Percentiles rank a stretch among this genome's conserved stretches.
Evolutionary conservation across 345 rosid genomes (phyloP).

Genomic region (Limnanthes douglasii): DNA sequence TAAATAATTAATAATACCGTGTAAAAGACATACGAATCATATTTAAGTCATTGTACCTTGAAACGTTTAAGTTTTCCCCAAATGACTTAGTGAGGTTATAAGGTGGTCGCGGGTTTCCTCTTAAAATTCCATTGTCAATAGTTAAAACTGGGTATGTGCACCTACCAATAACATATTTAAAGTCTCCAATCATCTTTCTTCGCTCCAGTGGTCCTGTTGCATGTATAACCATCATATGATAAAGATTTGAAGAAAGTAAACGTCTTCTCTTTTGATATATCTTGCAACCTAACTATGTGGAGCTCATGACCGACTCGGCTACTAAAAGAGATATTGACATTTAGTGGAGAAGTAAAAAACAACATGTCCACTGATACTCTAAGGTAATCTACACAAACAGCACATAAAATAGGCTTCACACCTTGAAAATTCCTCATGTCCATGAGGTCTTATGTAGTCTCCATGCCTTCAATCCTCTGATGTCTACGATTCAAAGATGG

Average conservation of each 20-base stretch:
- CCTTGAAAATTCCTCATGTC: constrained; percentile 95
- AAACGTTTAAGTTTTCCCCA: constrained; percentile 47
- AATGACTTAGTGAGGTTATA: constrained; percentile 70
- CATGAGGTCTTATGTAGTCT: constrained; percentile 79
- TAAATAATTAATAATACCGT: too few species aligned
- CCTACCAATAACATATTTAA: constrained; percentile 72
- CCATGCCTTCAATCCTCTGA: constrained; percentile 71
- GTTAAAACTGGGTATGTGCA: constrained; percentile 59
- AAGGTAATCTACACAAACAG: constrained; percentile 1
- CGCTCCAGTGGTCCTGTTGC: constrained; percentile 61
- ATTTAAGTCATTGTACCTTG: constrained; percentile 39
- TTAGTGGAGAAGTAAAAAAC: background rate
- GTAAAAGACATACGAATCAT: too few species aligned
- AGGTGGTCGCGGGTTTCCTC: constrained; percentile 74
- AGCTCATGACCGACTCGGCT: constrained; percentile 67
- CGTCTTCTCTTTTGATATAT: constrained; percentile 57
- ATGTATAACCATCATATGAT: constrained; percentile 84
- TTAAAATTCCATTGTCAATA: constrained; percentile 71
- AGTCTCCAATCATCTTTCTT: constrained; percentile 53
- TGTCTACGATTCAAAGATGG: constrained; percentile 62
- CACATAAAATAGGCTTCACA: constrained; percentile 10
- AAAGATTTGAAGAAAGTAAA: constrained; percentile 76
- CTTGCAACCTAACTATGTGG: constrained; percentile 55
- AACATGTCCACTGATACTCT: background rate
- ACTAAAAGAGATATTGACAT: constrained; percentile 20